Percentiles rank a stretch among this genome's conserved stretches.
phyloP scores from a whole-genome alignment of 208 protist species.

The Leptomonas pyrrhocoris region DNA sequence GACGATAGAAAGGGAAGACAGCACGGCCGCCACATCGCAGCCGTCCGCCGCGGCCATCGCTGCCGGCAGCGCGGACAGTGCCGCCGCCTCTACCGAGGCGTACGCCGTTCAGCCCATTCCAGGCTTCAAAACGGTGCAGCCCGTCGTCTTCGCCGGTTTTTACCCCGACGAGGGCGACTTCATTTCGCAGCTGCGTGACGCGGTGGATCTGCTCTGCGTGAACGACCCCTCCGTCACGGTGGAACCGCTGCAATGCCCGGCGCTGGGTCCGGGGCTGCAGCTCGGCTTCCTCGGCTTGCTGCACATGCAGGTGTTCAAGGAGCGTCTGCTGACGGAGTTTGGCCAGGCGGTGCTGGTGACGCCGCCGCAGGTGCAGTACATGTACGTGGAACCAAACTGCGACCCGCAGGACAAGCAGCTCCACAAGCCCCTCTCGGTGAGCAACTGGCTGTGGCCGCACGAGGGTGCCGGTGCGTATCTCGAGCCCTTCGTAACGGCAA shows the following conservation, averaged over 20 bases:
- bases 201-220: slow-evolving; percentile 93
- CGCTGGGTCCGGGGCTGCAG: slow-evolving; percentile 92
- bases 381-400: slow-evolving; percentile 50
- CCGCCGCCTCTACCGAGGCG: background rate
- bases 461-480: slow-evolving; percentile 81
- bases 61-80: background rate
- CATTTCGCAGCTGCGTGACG: slow-evolving; percentile 88
- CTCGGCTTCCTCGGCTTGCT: slow-evolving; percentile 98
- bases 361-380: slow-evolving; percentile 94
- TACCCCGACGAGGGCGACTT: slow-evolving; percentile 92
- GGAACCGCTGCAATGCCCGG: slow-evolving; percentile 80
- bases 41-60: background rate
- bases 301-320: slow-evolving; percentile 98
- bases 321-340: slow-evolving; percentile 95
- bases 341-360: slow-evolving; percentile 92
- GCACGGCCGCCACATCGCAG: background rate
- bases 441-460: slow-evolving; percentile 87
- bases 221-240: slow-evolving; percentile 95
- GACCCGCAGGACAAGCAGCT: slow-evolving; percentile 34
- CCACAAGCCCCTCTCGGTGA: slow-evolving; percentile 60
- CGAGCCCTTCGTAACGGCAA: slow-evolving; percentile 92
- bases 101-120: slow-evolving; percentile 42
- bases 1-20: background rate
- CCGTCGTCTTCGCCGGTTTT: slow-evolving; percentile 97
- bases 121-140: slow-evolving; percentile 80